Conservation (phyloP, 768 basidiomycete species). For the Lepiota venenata region DNA sequence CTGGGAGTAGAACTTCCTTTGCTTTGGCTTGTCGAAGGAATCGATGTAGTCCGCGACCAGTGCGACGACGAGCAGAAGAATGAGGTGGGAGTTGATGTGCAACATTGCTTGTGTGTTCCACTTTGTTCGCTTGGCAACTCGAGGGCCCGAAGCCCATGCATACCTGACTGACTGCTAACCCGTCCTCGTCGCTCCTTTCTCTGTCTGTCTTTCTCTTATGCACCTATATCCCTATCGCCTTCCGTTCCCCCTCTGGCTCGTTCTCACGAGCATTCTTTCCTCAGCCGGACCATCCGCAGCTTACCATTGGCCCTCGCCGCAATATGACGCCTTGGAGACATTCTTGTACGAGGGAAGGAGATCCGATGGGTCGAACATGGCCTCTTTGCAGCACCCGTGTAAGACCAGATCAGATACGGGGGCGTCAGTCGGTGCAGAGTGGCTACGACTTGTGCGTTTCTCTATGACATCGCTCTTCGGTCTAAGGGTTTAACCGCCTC, state of each 20-base stretch:
- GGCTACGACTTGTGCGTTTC: slow-evolving; percentile 16
- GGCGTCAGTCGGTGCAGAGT: slow-evolving; percentile 17
- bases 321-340: slow-evolving; percentile 16
- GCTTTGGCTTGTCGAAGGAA: no score
- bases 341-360: slow-evolving; percentile 17
- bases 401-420: slow-evolving; percentile 13
- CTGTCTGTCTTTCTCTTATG: background rate
- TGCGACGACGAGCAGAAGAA: no score
- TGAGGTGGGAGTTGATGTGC: no score
- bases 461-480: background rate
- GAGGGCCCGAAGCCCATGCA: no score
- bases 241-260: no score
- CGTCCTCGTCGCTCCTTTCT: background rate
- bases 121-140: no score
- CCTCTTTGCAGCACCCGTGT: slow-evolving; percentile 17
- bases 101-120: no score
- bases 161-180: no score
- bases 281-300: slow-evolving; percentile 2
- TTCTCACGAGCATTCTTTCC: slow-evolving; percentile 2
- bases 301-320: slow-evolving; percentile 17
- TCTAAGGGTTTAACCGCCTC: slow-evolving; percentile 11
- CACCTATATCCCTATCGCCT: background rate
- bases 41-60: no score
- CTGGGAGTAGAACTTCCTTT: no score
- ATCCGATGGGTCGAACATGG: slow-evolving; percentile 16